A percentile compares a stretch with the other conserved stretches of the same genome.
Conservation (phyloP, 176 grass and related monocot species). For the Luzula sylvatica region DNA sequence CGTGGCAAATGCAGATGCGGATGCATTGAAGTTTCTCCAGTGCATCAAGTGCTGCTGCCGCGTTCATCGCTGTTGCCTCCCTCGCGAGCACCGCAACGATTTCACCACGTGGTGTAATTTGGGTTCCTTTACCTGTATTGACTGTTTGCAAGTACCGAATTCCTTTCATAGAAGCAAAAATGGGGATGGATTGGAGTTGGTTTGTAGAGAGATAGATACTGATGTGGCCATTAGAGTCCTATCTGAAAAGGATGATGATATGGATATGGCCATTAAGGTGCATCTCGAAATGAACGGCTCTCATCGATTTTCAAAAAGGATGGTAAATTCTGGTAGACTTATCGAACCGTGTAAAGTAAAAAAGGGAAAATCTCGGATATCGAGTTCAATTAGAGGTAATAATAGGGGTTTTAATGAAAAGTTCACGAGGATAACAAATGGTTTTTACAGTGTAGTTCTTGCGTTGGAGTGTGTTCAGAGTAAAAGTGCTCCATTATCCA, state of each 20-base stretch:
- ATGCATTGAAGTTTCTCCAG: conserved; percentile 16
- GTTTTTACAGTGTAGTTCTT: conserved; percentile 9
- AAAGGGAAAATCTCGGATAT: conserved; percentile 1
- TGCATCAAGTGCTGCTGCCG: conserved; percentile 44
- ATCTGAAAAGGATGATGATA: conserved; percentile 9
- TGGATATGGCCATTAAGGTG: conserved; percentile 11
- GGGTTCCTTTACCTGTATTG: conserved; percentile 15
- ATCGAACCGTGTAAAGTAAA: conserved; percentile 2
- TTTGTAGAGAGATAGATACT: conserved; percentile 18
- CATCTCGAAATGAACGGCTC: conserved; percentile 17
- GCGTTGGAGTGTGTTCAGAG: not conserved
- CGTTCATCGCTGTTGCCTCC: conserved; percentile 47
- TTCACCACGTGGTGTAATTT: conserved; percentile 12
- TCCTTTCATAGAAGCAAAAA: conserved; percentile 6
- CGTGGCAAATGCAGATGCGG: conserved; percentile 22
- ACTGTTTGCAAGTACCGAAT: conserved; percentile 9
- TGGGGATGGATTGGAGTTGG: not conserved
- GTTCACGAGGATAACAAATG: not conserved
- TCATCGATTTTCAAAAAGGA: conserved; percentile 9
- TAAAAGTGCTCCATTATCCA: not conserved
- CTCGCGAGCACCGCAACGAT: conserved; percentile 41
- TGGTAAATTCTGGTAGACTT: not conserved
- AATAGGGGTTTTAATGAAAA: not conserved
- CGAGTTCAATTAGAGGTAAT: conserved; percentile 3
- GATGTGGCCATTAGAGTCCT: conserved; percentile 3